These are phyloP conservation scores for Alternaria sp. DNA, from an alignment of 2,329 filamentous ascomycete genomes.

Conservation along the genomic window DNA sequence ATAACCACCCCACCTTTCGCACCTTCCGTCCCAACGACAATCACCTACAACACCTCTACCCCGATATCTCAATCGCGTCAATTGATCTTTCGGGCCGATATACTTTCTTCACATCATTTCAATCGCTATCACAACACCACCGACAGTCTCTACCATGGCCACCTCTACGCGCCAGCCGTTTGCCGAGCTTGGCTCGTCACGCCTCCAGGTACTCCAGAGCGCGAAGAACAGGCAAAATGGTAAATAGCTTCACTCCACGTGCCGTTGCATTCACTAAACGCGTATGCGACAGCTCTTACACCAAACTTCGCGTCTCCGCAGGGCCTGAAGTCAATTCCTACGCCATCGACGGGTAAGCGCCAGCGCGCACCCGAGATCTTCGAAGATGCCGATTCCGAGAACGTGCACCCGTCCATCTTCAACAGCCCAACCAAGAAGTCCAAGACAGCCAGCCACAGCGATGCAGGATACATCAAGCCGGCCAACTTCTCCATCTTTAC, in stretches of 20 bases:
- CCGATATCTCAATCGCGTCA: neutral
- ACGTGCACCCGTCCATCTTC: constrained; percentile 61
- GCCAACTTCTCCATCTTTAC: constrained; percentile 49
- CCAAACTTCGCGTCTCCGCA: constrained; percentile 38
- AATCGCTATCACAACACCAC: neutral
- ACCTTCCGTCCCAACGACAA: constrained; percentile 8
- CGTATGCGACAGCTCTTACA: constrained; percentile 36
- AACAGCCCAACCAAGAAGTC: constrained; percentile 61
- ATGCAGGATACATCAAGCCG: constrained; percentile 47
- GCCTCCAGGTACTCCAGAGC: constrained; percentile 74
- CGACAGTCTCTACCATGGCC: constrained; percentile 30
- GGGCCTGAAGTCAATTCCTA: constrained; percentile 34
- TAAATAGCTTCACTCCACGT: constrained; percentile 39
- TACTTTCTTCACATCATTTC: neutral
- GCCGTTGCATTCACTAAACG: constrained; percentile 25
- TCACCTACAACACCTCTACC: constrained; percentile 3
- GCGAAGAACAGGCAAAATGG: constrained; percentile 77
- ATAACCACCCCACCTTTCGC: constrained; percentile 12
- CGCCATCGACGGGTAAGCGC: constrained; percentile 53
- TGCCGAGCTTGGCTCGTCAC: constrained; percentile 71
- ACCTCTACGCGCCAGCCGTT: constrained; percentile 73
- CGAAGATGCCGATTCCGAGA: constrained; percentile 62
- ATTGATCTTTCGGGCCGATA: neutral
- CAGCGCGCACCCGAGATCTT: constrained; percentile 50
- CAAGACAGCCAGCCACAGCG: constrained; percentile 47